phyloP scores from a whole-genome alignment of 2,329 filamentous ascomycete genomes.

The Penicillium sp. region DNA sequence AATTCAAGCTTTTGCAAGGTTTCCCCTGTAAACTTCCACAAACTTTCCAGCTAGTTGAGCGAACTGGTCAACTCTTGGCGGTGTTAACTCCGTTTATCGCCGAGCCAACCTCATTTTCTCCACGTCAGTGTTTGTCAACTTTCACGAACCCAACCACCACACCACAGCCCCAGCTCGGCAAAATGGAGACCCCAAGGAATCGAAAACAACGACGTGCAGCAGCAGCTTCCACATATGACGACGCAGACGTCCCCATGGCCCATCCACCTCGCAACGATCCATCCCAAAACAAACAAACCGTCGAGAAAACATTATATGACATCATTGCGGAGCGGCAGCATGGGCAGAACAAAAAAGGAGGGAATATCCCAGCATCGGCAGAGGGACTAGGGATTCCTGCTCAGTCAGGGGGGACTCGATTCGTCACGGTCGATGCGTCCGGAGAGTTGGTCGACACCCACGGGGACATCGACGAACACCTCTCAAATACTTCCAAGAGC shows the following conservation, averaged over 20 bases:
- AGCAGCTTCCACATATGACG: conserved; percentile 21
- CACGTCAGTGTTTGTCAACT: conserved; percentile 11
- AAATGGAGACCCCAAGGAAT: conserved; percentile 37
- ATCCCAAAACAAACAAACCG: conserved; percentile 23
- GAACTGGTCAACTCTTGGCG: neutral
- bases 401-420: conserved; percentile 28
- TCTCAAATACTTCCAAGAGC: conserved; percentile 5
- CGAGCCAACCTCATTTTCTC: conserved; percentile 10
- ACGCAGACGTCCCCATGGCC: conserved; percentile 20
- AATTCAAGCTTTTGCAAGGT: too few relatives aligned
- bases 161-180: neutral
- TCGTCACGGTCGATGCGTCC: conserved; percentile 36
- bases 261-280: conserved; percentile 29
- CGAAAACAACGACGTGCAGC: conserved; percentile 44
- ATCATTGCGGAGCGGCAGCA: conserved; percentile 47
- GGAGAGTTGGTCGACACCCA: conserved; percentile 21
- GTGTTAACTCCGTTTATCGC: conserved; percentile 13
- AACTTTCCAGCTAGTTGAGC: neutral
- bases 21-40: too few relatives aligned
- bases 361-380: neutral
- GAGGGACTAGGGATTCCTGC: conserved; percentile 7
- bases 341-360: conserved; percentile 23
- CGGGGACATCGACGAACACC: conserved; percentile 16
- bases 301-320: conserved; percentile 45
- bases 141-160: neutral